Percentiles rank a stretch among this genome's conserved stretches.
phyloP scores from a whole-genome alignment of 148 eudicot species.

The Talinum fruticosum region DNA sequence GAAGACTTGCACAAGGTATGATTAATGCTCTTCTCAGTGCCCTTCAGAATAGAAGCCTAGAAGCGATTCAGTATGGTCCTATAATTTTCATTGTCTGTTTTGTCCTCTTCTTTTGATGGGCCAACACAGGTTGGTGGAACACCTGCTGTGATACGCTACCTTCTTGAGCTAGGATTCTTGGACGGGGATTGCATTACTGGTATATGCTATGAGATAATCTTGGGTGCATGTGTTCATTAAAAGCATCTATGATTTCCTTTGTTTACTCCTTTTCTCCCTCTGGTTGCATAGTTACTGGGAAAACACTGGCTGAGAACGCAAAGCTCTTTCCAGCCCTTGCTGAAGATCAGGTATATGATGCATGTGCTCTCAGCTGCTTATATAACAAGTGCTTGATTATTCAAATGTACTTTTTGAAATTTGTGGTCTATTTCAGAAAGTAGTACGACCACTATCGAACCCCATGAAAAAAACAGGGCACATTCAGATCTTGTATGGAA shows the following conservation, averaged over 20 bases:
- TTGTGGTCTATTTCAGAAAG: slow-evolving; percentile 44
- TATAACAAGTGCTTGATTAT: not conserved
- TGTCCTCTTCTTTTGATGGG: slow-evolving; percentile 11
- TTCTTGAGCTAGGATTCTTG: slow-evolving; percentile 59
- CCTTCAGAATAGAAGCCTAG: not conserved
- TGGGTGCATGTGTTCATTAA: not conserved
- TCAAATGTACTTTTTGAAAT: not conserved
- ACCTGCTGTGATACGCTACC: slow-evolving; percentile 64
- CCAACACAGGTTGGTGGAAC: slow-evolving; percentile 68
- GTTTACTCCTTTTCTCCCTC: not conserved
- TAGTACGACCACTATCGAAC: slow-evolving; percentile 57
- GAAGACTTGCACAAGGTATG: slow-evolving; percentile 80
- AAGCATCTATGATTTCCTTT: not conserved
- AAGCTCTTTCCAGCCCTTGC: slow-evolving; percentile 61
- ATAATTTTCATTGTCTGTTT: not conserved
- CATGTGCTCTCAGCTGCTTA: slow-evolving; percentile 2
- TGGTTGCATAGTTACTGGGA: slow-evolving; percentile 56
- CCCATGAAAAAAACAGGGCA: slow-evolving; percentile 82
- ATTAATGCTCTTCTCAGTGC: not conserved
- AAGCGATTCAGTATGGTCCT: not conserved
- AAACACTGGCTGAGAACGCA: slow-evolving; percentile 76
- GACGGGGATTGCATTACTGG: slow-evolving; percentile 90
- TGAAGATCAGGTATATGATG: slow-evolving; percentile 70
- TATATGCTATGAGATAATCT: slow-evolving; percentile 19
- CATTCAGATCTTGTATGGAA: slow-evolving; percentile 72